Conservation (phyloP, 805 yeast species). For the Groenewaldozyma tartarivorans region DNA sequence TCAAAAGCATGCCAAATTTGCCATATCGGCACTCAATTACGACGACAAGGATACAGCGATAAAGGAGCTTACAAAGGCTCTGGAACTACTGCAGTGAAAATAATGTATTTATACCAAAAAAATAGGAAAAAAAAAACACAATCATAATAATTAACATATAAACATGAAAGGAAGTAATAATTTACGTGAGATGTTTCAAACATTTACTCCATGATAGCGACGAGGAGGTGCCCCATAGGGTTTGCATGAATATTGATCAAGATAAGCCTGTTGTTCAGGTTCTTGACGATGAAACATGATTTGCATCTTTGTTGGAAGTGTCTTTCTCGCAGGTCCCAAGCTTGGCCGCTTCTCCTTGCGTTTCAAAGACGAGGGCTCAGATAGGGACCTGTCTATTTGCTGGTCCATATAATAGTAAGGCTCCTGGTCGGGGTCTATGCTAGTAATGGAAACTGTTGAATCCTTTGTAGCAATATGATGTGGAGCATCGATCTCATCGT, state of each 20-base stretch:
- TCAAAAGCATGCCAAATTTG: constrained; percentile 59
- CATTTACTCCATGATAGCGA: constrained; percentile 14
- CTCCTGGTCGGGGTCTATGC: no score
- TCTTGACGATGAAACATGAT: background rate
- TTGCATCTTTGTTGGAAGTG: background rate
- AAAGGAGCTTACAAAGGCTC: constrained; percentile 41
- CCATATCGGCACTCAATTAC: constrained; percentile 63
- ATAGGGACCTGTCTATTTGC: no score
- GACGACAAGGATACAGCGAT: constrained; percentile 62
- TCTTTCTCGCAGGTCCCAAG: no score
- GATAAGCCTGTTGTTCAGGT: constrained; percentile 4
- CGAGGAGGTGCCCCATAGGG: constrained; percentile 18
- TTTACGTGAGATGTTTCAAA: constrained; percentile 1
- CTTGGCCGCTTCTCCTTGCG: no score
- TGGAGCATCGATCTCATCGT: no score
- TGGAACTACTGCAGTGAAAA: constrained; percentile 25
- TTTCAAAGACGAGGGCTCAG: no score
- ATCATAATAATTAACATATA: no score
- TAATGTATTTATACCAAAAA: background rate
- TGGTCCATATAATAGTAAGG: no score
- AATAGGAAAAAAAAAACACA: background rate
- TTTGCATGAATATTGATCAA: constrained; percentile 14
- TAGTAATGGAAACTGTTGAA: no score
- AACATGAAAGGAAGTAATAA: no score
- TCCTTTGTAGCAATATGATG: no score